phyloP scores from a whole-genome alignment of 1,284 basidiomycete species.

The Pseudozyma flocculosa region DNA sequence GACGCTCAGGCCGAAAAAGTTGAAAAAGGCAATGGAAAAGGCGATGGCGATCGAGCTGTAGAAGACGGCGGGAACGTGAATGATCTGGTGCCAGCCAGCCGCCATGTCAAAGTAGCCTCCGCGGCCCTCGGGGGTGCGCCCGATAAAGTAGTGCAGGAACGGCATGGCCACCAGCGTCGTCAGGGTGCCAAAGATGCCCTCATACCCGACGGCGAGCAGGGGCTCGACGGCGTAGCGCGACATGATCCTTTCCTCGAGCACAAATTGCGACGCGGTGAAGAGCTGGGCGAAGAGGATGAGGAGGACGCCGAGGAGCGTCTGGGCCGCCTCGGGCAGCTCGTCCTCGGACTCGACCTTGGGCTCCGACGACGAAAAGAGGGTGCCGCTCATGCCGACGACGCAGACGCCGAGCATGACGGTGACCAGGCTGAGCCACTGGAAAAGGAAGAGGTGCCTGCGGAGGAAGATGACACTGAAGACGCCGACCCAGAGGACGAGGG shows the following conservation, averaged over 20 bases:
- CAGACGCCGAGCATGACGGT: slow-evolving; percentile 88
- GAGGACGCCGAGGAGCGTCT: slow-evolving; percentile 68
- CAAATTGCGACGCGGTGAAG: slow-evolving; percentile 87
- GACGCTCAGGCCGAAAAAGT: slow-evolving; percentile 90
- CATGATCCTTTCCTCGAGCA: slow-evolving; percentile 83
- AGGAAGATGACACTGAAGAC: slow-evolving; percentile 89
- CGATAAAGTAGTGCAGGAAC: slow-evolving; percentile 65
- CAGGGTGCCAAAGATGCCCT: slow-evolving; percentile 85
- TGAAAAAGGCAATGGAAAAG: slow-evolving; percentile 79
- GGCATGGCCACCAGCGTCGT: slow-evolving; percentile 76
- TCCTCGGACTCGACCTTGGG: slow-evolving; percentile 23
- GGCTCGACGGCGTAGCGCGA: slow-evolving; percentile 81
- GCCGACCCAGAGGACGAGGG: slow-evolving; percentile 94
- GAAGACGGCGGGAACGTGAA: slow-evolving; percentile 74
- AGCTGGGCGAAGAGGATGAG: slow-evolving; percentile 95
- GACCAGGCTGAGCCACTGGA: slow-evolving; percentile 79
- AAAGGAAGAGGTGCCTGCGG: slow-evolving; percentile 58
- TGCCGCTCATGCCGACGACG: slow-evolving; percentile 84
- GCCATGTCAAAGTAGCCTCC: slow-evolving; percentile 88
- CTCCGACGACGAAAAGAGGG: slow-evolving; percentile 18
- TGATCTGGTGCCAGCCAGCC: slow-evolving; percentile 86
- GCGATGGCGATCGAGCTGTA: slow-evolving; percentile 69
- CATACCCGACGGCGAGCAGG: slow-evolving; percentile 88
- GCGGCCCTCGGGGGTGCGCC: slow-evolving; percentile 62
- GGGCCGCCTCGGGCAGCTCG: slow-evolving; percentile 36